Base-by-base conservation (phyloP, 345 rosid species). In the Xanthoceras sorbifolium region DNA sequence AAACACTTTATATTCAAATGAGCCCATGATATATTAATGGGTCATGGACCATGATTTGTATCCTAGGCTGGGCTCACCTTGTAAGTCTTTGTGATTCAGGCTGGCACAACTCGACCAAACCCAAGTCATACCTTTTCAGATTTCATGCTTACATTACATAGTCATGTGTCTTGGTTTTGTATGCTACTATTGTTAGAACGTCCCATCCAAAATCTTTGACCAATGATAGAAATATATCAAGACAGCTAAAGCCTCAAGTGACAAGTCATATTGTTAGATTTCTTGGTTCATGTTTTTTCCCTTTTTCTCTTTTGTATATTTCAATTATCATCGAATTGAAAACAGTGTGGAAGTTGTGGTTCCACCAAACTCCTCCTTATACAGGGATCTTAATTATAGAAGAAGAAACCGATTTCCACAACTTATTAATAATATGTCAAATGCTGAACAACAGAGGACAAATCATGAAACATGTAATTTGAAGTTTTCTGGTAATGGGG, bases 381-480 rank as follows among this genome's bases (percentile, higher is more conserved):
- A 54, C 20, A 68, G 52, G 40, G 42, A 70, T 40, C 36, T 60
- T 60, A 65, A 63, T 63, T 64, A 32, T 26, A 46, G 32, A 31
- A 46, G 23, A 48, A 48, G 57, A 69, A 76, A 69, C 66, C 18
- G 40, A 76, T 73, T 62, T 3, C 23, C 42, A 36, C 42, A 11
- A 46, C 60, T 9, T 57, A 23, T 55, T 55, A 54, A 6, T 38
- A 38, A 6, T 46, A 26, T 74, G n/a, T 25, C 42, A 29, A 60
- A 38, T 38, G 9, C 9, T 40, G 57, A 38, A 8, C 42, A 64
- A 61, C 63, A 62, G n/a, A n/a, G n/a, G 25, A 78, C 79, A 75
- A 57, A 86, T 80, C 79, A 80, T 82, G 61, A 82, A 76, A 57
- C 76, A 67, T 75, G 75, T 38, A 67, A 74, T 70, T 72, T 10